These are phyloP conservation scores for Parastagonospora avenae DNA, from an alignment of 2,329 filamentous ascomycete species.

Conservation along the genomic window DNA sequence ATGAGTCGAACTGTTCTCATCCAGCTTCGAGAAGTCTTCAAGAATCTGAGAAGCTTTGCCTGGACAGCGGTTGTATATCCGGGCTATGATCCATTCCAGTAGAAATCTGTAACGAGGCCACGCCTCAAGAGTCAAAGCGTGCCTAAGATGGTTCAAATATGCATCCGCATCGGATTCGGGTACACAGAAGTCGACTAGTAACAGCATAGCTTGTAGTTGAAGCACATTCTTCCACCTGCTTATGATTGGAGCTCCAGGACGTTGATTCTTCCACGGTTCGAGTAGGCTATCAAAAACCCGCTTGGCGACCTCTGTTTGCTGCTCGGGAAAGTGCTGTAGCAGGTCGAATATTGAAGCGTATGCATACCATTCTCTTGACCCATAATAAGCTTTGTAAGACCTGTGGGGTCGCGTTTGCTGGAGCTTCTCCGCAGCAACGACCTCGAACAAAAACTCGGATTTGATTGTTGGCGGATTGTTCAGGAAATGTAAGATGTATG, in stretches of 20 bases:
- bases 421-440: conserved; percentile 43
- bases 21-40: conserved; percentile 43
- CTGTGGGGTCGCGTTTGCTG: conserved; percentile 36
- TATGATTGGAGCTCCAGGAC: conserved; percentile 50
- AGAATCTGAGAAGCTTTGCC: conserved; percentile 42
- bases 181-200: conserved; percentile 49
- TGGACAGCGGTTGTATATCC: conserved; percentile 47
- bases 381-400: conserved; percentile 52
- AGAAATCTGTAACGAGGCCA: conserved; percentile 55
- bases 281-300: conserved; percentile 44
- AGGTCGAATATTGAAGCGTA: conserved; percentile 55
- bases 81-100: conserved; percentile 55
- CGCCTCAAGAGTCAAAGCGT: conserved; percentile 52
- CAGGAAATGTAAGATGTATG: conserved; percentile 48
- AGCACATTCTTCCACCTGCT: conserved; percentile 55
- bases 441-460: conserved; percentile 54
- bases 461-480: conserved; percentile 49
- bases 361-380: conserved; percentile 49
- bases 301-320: conserved; percentile 27
- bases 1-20: conserved; percentile 55
- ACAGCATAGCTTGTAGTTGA: conserved; percentile 54
- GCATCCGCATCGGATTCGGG: conserved; percentile 27
- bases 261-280: conserved; percentile 52
- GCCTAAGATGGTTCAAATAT: conserved; percentile 47
- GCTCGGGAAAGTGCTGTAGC: conserved; percentile 44